phyloP scores from a whole-genome alignment of 2,329 filamentous ascomycete species.

The Xylariaceae sp. region DNA sequence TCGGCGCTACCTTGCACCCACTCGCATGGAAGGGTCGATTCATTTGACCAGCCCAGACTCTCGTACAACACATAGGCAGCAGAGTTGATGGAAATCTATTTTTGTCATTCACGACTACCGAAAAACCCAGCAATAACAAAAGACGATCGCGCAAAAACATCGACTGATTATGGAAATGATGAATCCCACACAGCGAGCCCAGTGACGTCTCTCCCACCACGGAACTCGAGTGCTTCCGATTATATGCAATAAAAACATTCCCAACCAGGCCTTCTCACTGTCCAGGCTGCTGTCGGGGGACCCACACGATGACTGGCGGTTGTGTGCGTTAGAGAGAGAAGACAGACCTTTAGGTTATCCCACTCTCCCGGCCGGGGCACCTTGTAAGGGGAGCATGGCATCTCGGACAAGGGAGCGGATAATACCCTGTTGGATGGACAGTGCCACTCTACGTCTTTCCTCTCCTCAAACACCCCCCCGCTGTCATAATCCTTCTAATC shows the following conservation, averaged over 20 bases:
- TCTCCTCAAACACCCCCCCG: too few relatives aligned
- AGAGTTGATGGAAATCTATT: too few relatives aligned
- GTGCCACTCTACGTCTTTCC: too few relatives aligned
- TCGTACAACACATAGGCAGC: too few relatives aligned
- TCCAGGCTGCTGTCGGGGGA: constrained; percentile 44
- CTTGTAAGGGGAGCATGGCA: too few relatives aligned
- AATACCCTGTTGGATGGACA: too few relatives aligned
- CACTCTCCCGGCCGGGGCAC: too few relatives aligned
- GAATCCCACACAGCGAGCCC: constrained; percentile 20
- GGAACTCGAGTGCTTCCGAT: constrained; percentile 28
- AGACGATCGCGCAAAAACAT: constrained; percentile 3
- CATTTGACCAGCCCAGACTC: too few relatives aligned
- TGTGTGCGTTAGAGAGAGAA: constrained; percentile 44
- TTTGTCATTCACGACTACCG: constrained; percentile 13
- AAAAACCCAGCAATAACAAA: constrained; percentile 2
- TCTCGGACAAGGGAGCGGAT: too few relatives aligned
- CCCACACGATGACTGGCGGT: constrained; percentile 22
- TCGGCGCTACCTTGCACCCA: too few relatives aligned
- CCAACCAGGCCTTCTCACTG: constrained; percentile 13
- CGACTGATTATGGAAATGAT: constrained; percentile 4
- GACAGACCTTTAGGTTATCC: constrained; percentile 55
- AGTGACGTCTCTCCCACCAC: constrained; percentile 60
- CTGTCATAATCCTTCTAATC: too few relatives aligned
- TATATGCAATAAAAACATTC: constrained; percentile 8
- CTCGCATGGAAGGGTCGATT: too few relatives aligned